phyloP scores from a whole-genome alignment of 139 green algal genomes.

The Tetraselmis striata region DNA sequence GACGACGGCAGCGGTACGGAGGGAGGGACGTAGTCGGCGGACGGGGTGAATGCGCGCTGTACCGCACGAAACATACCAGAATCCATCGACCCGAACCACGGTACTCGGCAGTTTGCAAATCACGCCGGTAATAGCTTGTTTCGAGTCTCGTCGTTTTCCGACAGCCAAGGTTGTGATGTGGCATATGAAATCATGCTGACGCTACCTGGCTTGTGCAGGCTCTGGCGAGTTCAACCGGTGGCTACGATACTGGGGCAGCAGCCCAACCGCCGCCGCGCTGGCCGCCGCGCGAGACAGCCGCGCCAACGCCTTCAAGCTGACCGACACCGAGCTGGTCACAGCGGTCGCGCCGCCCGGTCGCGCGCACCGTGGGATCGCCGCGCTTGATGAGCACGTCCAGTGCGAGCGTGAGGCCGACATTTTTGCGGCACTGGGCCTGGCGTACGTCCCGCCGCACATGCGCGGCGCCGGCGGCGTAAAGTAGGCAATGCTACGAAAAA shows the following conservation, averaged over 20 bases:
- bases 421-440: constrained; percentile 16
- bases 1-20: too few species aligned
- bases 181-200: too few species aligned
- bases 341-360: not conserved
- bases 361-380: not conserved
- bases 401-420: constrained; percentile 16
- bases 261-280: not conserved
- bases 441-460: constrained; percentile 24
- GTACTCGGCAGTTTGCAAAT: too few species aligned
- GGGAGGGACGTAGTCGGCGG: too few species aligned
- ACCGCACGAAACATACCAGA: too few species aligned
- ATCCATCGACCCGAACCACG: too few species aligned
- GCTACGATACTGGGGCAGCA: constrained; percentile 18
- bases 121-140: too few species aligned
- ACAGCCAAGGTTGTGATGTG: too few species aligned
- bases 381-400: not conserved
- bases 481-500: too few species aligned
- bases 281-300: not conserved
- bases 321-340: constrained; percentile 1
- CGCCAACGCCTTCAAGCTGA: constrained; percentile 15
- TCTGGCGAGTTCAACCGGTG: constrained; percentile 12
- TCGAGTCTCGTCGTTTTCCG: too few species aligned
- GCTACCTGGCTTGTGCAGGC: too few species aligned
- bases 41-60: too few species aligned
- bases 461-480: not conserved